phyloP scores from a whole-genome alignment of 495 filamentous ascomycete genomes.

The Trichoderma orchidacearum region DNA sequence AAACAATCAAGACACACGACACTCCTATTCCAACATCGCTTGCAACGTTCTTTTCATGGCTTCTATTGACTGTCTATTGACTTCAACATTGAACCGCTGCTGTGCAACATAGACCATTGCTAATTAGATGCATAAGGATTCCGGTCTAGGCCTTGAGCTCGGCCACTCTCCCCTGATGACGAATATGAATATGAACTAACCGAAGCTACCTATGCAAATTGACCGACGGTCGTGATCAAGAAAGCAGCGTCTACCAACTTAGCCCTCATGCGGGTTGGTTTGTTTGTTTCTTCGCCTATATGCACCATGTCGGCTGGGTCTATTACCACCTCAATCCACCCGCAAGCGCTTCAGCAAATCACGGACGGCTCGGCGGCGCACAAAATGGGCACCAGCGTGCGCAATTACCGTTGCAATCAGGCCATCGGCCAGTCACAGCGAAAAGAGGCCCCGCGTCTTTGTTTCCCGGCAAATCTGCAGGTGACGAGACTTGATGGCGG shows the following conservation, averaged over 20 bases:
- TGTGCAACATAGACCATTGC: too few species aligned
- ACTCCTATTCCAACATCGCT: too few species aligned
- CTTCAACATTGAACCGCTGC: too few species aligned
- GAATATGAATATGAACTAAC: background rate
- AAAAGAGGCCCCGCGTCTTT: background rate
- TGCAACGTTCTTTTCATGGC: too few species aligned
- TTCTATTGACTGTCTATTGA: too few species aligned
- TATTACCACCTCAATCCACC: background rate
- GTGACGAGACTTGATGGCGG: background rate
- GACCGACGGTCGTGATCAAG: background rate
- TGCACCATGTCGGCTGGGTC: background rate
- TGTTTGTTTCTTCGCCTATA: constrained; percentile 1
- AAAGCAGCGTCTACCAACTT: background rate
- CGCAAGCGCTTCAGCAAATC: background rate
- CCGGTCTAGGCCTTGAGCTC: too few species aligned
- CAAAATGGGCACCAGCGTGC: background rate
- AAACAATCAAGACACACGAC: too few species aligned
- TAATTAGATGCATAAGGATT: too few species aligned
- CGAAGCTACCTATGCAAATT: background rate
- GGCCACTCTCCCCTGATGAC: too few species aligned
- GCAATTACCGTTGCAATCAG: background rate
- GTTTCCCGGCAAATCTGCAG: background rate
- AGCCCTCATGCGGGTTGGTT: background rate
- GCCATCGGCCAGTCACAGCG: background rate
- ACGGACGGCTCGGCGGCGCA: background rate